Evolutionary conservation across 805 yeast genomes (phyloP).

Genomic region (Sugiyamaella americana): DNA sequence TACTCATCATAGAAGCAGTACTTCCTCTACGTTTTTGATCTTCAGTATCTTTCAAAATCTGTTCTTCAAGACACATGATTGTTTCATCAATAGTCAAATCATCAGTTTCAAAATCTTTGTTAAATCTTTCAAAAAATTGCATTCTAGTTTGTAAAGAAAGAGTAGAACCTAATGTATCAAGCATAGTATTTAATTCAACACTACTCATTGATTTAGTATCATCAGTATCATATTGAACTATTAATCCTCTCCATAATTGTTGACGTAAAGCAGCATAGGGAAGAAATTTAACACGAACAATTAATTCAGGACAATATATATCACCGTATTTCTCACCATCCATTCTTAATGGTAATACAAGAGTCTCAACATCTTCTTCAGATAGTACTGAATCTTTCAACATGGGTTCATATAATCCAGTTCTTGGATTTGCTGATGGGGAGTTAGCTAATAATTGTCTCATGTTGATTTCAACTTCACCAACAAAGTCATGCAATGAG

Average conservation of each 20-base stretch:
- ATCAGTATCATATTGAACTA: slow-evolving; percentile 47
- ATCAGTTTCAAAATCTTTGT: slow-evolving; percentile 33
- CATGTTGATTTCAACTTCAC: slow-evolving; percentile 54
- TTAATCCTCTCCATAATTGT: slow-evolving; percentile 62
- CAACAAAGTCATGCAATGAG: slow-evolving; percentile 79
- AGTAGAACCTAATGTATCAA: slow-evolving; percentile 59
- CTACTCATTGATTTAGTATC: slow-evolving; percentile 44
- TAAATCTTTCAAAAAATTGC: slow-evolving; percentile 28
- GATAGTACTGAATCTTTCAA: slow-evolving; percentile 10
- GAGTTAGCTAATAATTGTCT: slow-evolving; percentile 37
- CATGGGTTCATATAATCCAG: slow-evolving; percentile 31
- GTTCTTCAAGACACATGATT: slow-evolving; percentile 44
- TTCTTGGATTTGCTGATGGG: slow-evolving; percentile 31
- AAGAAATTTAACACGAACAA: slow-evolving; percentile 56
- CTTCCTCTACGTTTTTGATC: slow-evolving; percentile 3
- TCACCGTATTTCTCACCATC: slow-evolving; percentile 28
- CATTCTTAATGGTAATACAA: slow-evolving; percentile 36
- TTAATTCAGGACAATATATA: slow-evolving; percentile 47
- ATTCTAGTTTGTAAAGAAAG: slow-evolving; percentile 30
- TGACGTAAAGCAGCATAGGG: slow-evolving; percentile 59
- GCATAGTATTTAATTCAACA: slow-evolving; percentile 55
- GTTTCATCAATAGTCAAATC: slow-evolving; percentile 50
- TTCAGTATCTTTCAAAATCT: slow-evolving; percentile 24
- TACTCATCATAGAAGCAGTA: neutral
- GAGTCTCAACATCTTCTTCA: slow-evolving; percentile 15